Conservation (phyloP, 306 rosid genomes). For the Rosa lucieae region DNA sequence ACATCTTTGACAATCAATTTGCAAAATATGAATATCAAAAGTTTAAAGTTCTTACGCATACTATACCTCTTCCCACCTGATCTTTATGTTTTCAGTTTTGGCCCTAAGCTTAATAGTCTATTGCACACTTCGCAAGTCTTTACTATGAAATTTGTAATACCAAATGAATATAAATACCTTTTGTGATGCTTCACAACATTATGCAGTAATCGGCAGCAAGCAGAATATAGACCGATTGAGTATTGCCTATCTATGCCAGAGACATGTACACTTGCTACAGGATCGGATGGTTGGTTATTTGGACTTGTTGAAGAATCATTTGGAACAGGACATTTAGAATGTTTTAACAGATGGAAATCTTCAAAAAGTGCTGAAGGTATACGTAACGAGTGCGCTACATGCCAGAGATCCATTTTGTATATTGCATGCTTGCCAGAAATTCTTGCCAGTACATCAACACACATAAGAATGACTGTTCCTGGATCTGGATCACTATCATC, state of each 20-base stretch:
- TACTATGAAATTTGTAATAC: background rate
- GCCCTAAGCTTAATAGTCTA: background rate
- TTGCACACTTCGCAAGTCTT: background rate
- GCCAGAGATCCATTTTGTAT: conserved; percentile 66
- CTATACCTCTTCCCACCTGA: background rate
- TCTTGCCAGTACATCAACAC: conserved; percentile 77
- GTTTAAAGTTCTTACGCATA: background rate
- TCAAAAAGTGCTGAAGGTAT: conserved; percentile 79
- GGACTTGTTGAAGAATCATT: conserved; percentile 32
- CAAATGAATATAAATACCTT: conserved; percentile 40
- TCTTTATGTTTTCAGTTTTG: conserved; percentile 2
- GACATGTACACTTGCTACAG: conserved; percentile 35
- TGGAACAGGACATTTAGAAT: conserved; percentile 42
- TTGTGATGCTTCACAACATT: conserved; percentile 70
- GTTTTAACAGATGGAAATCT: conserved; percentile 52
- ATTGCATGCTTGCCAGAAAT: conserved; percentile 68
- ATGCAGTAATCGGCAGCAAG: conserved; percentile 75
- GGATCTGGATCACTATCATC: conserved; percentile 63
- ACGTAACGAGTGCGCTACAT: conserved; percentile 68
- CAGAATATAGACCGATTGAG: conserved; percentile 62
- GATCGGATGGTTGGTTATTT: conserved; percentile 38
- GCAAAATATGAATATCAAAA: background rate
- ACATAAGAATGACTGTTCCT: conserved; percentile 86
- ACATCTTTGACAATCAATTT: background rate
- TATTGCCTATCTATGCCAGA: conserved; percentile 50